Evolutionary conservation across 345 rosid species (phyloP).

Genomic region (Hibiscus tridactylites): DNA sequence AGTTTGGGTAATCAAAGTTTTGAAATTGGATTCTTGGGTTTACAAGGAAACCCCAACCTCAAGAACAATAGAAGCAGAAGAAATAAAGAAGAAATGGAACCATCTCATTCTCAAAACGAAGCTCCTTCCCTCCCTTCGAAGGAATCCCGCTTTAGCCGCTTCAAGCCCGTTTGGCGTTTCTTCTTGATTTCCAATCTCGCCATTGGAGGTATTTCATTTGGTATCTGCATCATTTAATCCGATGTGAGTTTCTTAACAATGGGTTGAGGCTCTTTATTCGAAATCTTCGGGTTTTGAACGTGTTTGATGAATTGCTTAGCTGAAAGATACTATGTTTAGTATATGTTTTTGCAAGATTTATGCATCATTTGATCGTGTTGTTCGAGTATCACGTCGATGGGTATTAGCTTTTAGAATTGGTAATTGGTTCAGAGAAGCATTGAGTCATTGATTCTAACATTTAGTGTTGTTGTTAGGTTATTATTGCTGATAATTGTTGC

Average conservation of each 20-base stretch:
- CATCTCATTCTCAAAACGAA: not conserved
- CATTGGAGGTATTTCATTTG: slow-evolving; percentile 44
- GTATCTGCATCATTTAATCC: not conserved
- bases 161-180: slow-evolving; percentile 37
- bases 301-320: not conserved
- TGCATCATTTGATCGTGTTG: not conserved
- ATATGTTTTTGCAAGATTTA: not conserved
- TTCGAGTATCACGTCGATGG: not conserved
- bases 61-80: not conserved
- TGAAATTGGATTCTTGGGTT: not conserved
- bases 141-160: not conserved
- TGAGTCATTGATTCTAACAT: not conserved
- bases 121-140: not conserved
- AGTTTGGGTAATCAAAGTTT: no score
- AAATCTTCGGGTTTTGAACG: not conserved
- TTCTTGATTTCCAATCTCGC: slow-evolving; percentile 64
- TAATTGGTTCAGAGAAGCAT: not conserved
- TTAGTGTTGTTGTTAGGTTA: not conserved
- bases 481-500: not conserved
- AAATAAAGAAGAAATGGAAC: not conserved
- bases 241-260: not conserved
- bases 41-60: not conserved
- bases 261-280: not conserved
- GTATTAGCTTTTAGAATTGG: not conserved
- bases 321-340: not conserved